Evolutionary conservation across 768 basidiomycete species (phyloP).

Genomic region (Royoungia palumana): DNA sequence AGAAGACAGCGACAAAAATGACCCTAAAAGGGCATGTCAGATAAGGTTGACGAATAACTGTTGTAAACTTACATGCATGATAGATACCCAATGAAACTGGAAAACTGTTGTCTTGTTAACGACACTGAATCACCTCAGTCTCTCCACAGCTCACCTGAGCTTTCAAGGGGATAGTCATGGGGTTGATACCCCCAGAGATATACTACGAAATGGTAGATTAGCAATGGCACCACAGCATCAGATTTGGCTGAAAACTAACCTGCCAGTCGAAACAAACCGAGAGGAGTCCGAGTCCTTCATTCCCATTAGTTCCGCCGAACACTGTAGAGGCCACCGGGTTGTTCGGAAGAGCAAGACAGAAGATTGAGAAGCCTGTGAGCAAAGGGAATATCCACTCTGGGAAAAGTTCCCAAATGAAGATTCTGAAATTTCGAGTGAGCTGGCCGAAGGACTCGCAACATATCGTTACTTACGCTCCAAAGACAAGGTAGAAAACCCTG

Average conservation of each 20-base stretch:
- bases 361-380: conserved; percentile 56
- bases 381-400: conserved; percentile 49
- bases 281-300: conserved; percentile 61
- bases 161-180: conserved; percentile 51
- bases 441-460: conserved; percentile 12
- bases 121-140: not conserved
- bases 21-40: conserved; percentile 18
- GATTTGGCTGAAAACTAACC: conserved; percentile 29
- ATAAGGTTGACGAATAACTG: not conserved
- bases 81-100: conserved; percentile 45
- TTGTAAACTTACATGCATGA: conserved; percentile 45
- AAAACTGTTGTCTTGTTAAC: conserved; percentile 30
- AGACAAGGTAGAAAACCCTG: conserved; percentile 27
- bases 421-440: conserved; percentile 18
- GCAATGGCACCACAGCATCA: not conserved
- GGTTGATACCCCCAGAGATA: conserved; percentile 34
- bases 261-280: conserved; percentile 64
- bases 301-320: conserved; percentile 60
- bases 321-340: conserved; percentile 49
- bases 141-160: conserved; percentile 35
- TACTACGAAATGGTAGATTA: conserved; percentile 14
- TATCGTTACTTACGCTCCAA: conserved; percentile 29
- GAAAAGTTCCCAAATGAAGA: conserved; percentile 29
- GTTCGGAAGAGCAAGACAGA: conserved; percentile 55
- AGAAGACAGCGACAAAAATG: conserved; percentile 37